Base-by-base conservation (phyloP, 2,329 filamentous ascomycete genomes). In the Alternaria metachromatica region DNA sequence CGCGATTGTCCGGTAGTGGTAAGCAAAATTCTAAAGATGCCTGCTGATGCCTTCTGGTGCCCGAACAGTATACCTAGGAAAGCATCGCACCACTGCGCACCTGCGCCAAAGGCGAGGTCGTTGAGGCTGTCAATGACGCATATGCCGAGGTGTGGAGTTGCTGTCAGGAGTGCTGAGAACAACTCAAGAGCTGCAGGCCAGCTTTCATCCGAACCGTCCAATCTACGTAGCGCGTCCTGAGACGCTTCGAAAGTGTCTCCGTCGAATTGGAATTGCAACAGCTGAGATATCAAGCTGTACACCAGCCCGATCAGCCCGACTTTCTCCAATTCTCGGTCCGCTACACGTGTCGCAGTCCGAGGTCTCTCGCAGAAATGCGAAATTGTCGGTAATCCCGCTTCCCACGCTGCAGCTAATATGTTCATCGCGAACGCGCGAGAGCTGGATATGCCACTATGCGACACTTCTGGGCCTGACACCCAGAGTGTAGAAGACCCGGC, bases 1-100 rank as follows among this genome's bases (percentile, higher is more conserved):
- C 60, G 48, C 2, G 60, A 63, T 7, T 49, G 49, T 6, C 60
- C 60, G 4, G 55, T 37, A n/a, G 60, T 59, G 13, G 60, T 59
- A 10, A 63, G 28, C 10, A 63, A n/a, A n/a, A 63, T 44, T 11
- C 44, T 53, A 30, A 63, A 63, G 30, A 20, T 13, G 55, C 55
- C 43, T 6, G 43, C 15, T 10, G 28, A 50, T 18, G 26, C 18
- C 33, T 30, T 48, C 15, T 57, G 55, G 28, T 49, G 43, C 25
- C 9, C 2, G 25, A 41, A 57, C 20, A 55, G 53, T 3, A 37
- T 7, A 2, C 30, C 1, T 5, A 37, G 30, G 13, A 37, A 37
- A 4, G 13, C 30, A 37, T 37, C 30, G 30, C 30, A 37, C 30
- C 4, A 37, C 7, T 37, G 30, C 30, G 4, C 30, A 37, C 6